phyloP scores from a whole-genome alignment of 2,329 filamentous ascomycete species.

The Coniochaeta ligniaria region DNA sequence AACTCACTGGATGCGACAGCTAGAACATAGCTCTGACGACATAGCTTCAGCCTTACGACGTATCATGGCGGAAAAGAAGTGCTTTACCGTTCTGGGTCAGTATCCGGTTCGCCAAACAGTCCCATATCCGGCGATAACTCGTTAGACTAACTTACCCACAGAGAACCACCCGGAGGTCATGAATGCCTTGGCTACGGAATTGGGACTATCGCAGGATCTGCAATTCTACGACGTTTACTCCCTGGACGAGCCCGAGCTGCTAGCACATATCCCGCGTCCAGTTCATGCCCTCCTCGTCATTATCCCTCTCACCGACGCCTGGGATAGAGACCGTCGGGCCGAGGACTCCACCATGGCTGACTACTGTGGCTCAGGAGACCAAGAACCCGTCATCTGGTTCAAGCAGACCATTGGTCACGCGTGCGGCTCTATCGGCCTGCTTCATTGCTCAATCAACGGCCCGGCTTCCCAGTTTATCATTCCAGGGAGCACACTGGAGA shows the following conservation, averaged over 20 bases:
- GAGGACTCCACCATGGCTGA: constrained; percentile 53
- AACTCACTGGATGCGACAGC: not conserved
- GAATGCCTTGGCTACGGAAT: constrained; percentile 60
- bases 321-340: constrained; percentile 29
- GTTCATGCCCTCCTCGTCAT: constrained; percentile 73
- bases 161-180: constrained; percentile 72
- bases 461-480: constrained; percentile 46
- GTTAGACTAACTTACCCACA: constrained; percentile 5
- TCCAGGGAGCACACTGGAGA: constrained; percentile 45
- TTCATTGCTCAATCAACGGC: constrained; percentile 70
- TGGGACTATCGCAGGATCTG: constrained; percentile 62
- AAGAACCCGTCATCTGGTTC: constrained; percentile 69
- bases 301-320: constrained; percentile 53
- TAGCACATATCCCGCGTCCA: constrained; percentile 70
- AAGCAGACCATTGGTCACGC: constrained; percentile 79
- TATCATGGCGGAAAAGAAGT: constrained; percentile 8
- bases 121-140: not conserved
- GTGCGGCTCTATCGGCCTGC: constrained; percentile 70
- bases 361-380: constrained; percentile 23
- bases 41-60: not conserved
- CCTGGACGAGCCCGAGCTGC: constrained; percentile 69
- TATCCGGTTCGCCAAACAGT: not conserved
- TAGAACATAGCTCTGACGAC: not conserved
- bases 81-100: constrained; percentile 10
- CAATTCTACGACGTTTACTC: constrained; percentile 78